phyloP scores from a whole-genome alignment of 352 stramenopile species.

The Phytophthora megakarya region DNA sequence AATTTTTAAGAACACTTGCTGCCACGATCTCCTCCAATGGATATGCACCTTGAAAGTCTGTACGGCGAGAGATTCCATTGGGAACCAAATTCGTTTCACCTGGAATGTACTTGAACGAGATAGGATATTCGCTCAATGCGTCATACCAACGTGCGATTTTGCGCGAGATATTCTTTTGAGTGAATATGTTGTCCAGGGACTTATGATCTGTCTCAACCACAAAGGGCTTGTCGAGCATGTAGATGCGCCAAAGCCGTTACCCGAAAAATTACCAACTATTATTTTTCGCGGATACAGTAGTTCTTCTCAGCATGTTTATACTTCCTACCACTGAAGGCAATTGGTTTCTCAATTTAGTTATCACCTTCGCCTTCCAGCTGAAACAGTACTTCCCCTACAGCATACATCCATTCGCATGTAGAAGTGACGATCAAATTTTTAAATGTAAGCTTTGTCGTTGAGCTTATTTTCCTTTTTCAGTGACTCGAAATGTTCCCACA shows the following conservation, averaged over 20 bases:
- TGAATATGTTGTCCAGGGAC: not conserved
- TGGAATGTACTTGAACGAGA: not conserved
- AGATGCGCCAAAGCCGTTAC: not conserved
- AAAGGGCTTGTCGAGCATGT: not conserved
- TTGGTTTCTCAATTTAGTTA: too few relatives aligned
- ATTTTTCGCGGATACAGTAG: not conserved
- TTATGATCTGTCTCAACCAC: not conserved
- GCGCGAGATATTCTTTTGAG: not conserved
- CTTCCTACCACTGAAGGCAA: too few relatives aligned
- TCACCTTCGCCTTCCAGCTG: too few relatives aligned
- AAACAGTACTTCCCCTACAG: too few relatives aligned
- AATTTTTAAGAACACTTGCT: not conserved
- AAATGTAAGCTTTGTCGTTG: too few relatives aligned
- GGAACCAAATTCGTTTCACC: not conserved
- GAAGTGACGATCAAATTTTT: too few relatives aligned
- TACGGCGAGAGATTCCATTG: not conserved
- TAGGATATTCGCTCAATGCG: not conserved
- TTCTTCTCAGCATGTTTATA: too few relatives aligned
- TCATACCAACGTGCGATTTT: not conserved
- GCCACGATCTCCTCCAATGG: too few relatives aligned
- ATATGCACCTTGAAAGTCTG: not conserved
- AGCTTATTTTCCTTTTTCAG: too few relatives aligned
- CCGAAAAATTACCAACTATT: not conserved
- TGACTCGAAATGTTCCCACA: too few relatives aligned
- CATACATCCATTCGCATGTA: too few relatives aligned